These are phyloP conservation scores for Clarireedia monteithiana DNA, from an alignment of 2,329 filamentous ascomycete species.

Conservation along the genomic window DNA sequence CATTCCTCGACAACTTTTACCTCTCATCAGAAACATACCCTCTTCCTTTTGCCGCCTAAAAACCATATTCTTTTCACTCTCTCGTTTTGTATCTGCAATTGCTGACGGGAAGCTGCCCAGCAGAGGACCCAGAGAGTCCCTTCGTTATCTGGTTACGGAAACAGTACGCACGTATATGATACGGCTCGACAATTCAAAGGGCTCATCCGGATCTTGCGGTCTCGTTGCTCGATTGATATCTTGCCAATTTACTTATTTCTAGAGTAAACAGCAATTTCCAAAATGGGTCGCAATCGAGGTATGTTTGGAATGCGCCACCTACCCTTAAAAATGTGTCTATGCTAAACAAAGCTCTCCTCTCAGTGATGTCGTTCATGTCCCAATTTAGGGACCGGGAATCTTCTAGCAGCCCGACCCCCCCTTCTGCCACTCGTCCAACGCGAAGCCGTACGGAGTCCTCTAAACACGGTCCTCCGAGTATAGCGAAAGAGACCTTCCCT, in stretches of 20 bases:
- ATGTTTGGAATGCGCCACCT: constrained; percentile 12
- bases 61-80: constrained; percentile 3
- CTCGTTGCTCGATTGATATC: neutral
- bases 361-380: constrained; percentile 86
- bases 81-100: neutral
- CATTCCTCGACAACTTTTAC: constrained; percentile 5
- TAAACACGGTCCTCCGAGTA: constrained; percentile 12
- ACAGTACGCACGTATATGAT: constrained; percentile 11
- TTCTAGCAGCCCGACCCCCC: constrained; percentile 25
- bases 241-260: neutral
- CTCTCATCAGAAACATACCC: neutral
- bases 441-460: constrained; percentile 16
- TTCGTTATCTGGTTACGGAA: neutral
- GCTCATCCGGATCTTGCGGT: constrained; percentile 20
- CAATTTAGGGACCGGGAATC: constrained; percentile 47
- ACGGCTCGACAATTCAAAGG: constrained; percentile 4
- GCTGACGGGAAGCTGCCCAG: neutral
- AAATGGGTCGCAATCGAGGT: constrained; percentile 31
- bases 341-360: constrained; percentile 8
- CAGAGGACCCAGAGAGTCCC: neutral
- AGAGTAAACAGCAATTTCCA: constrained; percentile 12
- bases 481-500: constrained; percentile 1
- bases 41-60: neutral
- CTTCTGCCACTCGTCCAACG: constrained; percentile 19
- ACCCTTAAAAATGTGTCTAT: neutral